Percentiles rank a stretch among this genome's conserved stretches.
These are phyloP conservation scores for Candida khao-thaluensis DNA, from an alignment of 805 yeast species.

Conservation along the genomic window DNA sequence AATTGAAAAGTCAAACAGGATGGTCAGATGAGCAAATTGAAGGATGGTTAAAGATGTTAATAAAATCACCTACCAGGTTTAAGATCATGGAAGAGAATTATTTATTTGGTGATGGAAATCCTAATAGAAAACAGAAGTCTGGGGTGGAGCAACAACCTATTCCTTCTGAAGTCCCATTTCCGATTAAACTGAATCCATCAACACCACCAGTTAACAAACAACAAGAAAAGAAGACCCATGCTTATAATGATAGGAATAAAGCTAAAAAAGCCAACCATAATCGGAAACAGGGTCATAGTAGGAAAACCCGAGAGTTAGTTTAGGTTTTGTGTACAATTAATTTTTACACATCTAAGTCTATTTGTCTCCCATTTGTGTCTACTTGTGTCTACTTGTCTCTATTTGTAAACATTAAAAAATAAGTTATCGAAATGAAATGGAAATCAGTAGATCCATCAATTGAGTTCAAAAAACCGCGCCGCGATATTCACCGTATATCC, in stretches of 20 bases:
- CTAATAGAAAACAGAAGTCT: slow-evolving; percentile 7
- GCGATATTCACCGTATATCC: too few relatives aligned
- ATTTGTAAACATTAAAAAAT: too few relatives aligned
- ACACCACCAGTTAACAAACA: slow-evolving; percentile 19
- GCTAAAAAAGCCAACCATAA: slow-evolving; percentile 62
- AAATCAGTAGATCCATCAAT: too few relatives aligned
- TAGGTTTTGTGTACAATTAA: too few relatives aligned
- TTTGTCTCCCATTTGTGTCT: too few relatives aligned
- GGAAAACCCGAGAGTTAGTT: slow-evolving; percentile 24
- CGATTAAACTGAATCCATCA: too few relatives aligned
- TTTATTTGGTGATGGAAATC: slow-evolving; percentile 32
- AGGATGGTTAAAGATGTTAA: slow-evolving; percentile 85
- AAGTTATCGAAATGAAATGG: too few relatives aligned
- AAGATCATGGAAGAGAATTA: slow-evolving; percentile 61
- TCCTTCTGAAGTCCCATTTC: neutral
- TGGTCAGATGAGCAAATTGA: slow-evolving; percentile 93
- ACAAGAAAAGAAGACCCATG: slow-evolving; percentile 20
- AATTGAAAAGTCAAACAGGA: slow-evolving; percentile 47
- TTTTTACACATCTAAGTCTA: too few relatives aligned
- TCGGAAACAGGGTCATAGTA: slow-evolving; percentile 60
- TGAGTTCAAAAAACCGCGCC: too few relatives aligned
- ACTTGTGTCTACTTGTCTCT: too few relatives aligned
- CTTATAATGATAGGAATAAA: slow-evolving; percentile 55
- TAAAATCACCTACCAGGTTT: slow-evolving; percentile 61
- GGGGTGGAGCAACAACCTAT: neutral